Base-by-base conservation (phyloP, 495 filamentous ascomycete species). In the Lophiotrema nucula region DNA sequence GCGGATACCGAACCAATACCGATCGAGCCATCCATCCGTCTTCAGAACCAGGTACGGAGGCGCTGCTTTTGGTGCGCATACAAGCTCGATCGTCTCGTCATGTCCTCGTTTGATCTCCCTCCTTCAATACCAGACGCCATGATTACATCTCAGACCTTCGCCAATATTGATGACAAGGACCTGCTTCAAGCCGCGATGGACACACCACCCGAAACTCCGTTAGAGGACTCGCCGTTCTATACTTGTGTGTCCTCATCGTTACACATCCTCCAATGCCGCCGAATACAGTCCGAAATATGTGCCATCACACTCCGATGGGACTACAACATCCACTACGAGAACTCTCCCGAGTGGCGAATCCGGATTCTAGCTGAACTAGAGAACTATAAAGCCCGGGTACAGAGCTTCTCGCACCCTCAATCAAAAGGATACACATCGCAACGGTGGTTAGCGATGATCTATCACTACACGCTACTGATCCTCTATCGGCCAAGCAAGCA, bases 21-120 rank as follows among this genome's bases (percentile, higher is more conserved):
- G 19, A 22, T 27, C 11, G 38, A 53, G 15, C 35, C 33, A 4
- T 15, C 33, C 4, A 42, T 27, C 5, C 37, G 16, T 15, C 37
- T 53, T 15, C 1, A 25, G 2, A 53, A 42, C 28, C 50, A 53
- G 33, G 25, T 53, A 2, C 50, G 50, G n/a, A 31, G 50, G 21
- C 31, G 50, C 18, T 42, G 35, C 22, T 53, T 53, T 25, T 53
- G 50, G 50, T 53, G 50, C 33, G 50, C 50, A 1, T 53, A 53
- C 19, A 53, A 53, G 28, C 50, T 53, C 13, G 50, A 53, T 43
- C 50, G 50, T 19, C 25, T 53, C n/a, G 50, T 43, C 33, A 28
- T 43, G 31, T 23, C 25, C 1, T 8, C 50, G 26, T 53, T 53
- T 24, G 50, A 53, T 21, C 33, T 53, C 6, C 50, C 50, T 24